These are phyloP conservation scores for Tulasnella sp. DNA, from an alignment of 768 basidiomycete genomes.

Conservation along the genomic window DNA sequence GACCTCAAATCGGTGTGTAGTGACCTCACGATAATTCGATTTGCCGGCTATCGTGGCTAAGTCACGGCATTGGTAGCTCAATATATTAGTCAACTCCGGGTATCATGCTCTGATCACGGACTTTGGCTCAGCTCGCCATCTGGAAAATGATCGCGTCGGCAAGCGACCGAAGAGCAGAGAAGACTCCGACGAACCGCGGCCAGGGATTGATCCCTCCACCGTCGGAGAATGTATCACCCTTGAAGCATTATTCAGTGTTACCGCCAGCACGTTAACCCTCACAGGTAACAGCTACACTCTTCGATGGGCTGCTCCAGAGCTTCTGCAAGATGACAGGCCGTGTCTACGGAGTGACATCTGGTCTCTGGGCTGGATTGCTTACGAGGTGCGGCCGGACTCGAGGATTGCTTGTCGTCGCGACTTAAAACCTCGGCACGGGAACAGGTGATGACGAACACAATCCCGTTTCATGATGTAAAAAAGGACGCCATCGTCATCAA, in stretches of 20 bases:
- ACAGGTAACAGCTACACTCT: background rate
- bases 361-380: background rate
- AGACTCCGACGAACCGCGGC: background rate
- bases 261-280: background rate
- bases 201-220: background rate
- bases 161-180: background rate
- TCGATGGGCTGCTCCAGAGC: constrained; percentile 17
- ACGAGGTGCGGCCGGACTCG: background rate
- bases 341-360: constrained; percentile 12
- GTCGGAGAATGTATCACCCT: background rate
- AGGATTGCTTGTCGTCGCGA: background rate
- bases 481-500: background rate
- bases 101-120: background rate
- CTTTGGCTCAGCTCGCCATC: background rate
- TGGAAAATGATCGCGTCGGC: background rate
- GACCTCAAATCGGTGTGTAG: constrained; percentile 4
- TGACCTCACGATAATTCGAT: background rate
- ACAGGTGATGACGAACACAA: background rate
- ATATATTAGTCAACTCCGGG: background rate
- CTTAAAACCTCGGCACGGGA: background rate
- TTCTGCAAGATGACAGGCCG: background rate
- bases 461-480: background rate
- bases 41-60: background rate
- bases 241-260: background rate
- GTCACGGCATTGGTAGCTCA: background rate